Base-by-base conservation (phyloP, 495 filamentous ascomycete genomes). In the Thermothielavioides terrestris region DNA sequence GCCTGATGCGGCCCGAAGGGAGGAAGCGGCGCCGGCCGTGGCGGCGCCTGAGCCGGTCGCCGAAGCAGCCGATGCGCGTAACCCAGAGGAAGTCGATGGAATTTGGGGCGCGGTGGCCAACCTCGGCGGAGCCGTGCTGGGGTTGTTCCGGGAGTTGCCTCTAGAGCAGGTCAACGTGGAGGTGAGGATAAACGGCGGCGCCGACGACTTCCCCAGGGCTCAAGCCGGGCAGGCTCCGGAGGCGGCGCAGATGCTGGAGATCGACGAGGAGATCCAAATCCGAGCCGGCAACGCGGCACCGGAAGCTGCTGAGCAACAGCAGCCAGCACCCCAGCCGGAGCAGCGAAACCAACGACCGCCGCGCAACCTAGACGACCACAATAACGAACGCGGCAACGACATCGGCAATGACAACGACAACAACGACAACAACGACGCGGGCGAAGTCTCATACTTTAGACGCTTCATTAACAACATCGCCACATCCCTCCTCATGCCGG, bases 401-500 rank as follows among this genome's bases (percentile, higher is more conserved):
- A 37, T 31, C 39, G 38, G 22, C 35, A 35, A 32, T 14, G 46
- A 32, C 49, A 38, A n/a, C 28, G 27, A 23, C 42, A 41, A 48
- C 21, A 36, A 41, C 14, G 20, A 41, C 49, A 23, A 51, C 25
- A 22, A 57, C 6, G 43, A 37, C 23, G 52, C 59, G 21, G 26
- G 46, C 22, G 9, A 23, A n/a, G 7, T n/a, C 11, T 38, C 61
- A 36, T 14, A 49, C 41, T 27, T 66, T 2, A 23, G 43, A 9
- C 27, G 45, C 26, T 26, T 65, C 5, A 52, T 63, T 12, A 73
- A 71, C 57, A 59, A 60, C 54, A 46, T 73, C 10, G 60, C 65
- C 48, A 66, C 67, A 1, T 63, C 70, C 1, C 60, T 76, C 6
- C 55, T 73, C 9, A 60, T 65, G 43, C 72, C 73, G 6, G 61